These are phyloP conservation scores for Neohortaea acidophila DNA, from an alignment of 495 filamentous ascomycete species.

Conservation along the genomic window DNA sequence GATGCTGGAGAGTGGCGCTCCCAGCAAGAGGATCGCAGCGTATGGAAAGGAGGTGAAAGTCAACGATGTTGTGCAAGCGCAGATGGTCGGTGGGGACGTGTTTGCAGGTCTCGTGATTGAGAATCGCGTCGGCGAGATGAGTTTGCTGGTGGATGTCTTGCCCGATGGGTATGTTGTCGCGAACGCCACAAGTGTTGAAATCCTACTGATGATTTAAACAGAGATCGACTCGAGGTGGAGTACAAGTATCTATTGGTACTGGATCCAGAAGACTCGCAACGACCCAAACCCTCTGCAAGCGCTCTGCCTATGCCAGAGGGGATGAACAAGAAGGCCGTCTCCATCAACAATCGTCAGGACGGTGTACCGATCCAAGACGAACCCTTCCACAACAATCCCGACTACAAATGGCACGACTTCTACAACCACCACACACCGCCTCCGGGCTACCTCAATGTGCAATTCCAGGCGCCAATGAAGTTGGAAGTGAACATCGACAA, in stretches of 20 bases:
- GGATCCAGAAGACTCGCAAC: conserved; percentile 46
- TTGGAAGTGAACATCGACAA: conserved; percentile 47
- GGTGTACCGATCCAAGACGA: conserved; percentile 40
- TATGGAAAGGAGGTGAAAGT: conserved; percentile 51
- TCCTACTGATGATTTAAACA: conserved; percentile 26
- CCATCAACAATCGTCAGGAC: conserved; percentile 30
- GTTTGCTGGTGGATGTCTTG: conserved; percentile 65
- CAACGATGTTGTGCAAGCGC: conserved; percentile 74
- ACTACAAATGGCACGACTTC: conserved; percentile 71
- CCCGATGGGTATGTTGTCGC: conserved; percentile 60
- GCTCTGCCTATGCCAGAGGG: conserved; percentile 47
- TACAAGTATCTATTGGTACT: conserved; percentile 62
- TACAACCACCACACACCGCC: conserved; percentile 29
- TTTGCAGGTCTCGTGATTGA: conserved; percentile 82
- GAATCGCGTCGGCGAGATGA: conserved; percentile 63
- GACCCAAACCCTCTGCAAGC: conserved; percentile 47
- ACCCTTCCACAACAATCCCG: conserved; percentile 43
- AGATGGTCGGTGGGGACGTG: conserved; percentile 69
- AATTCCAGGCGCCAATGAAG: conserved; percentile 31
- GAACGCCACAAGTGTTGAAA: not conserved
- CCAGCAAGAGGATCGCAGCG: conserved; percentile 51
- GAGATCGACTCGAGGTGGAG: conserved; percentile 54
- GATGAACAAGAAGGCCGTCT: conserved; percentile 27
- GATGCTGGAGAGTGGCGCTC: conserved; percentile 50
- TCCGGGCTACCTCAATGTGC: conserved; percentile 27